Base-by-base conservation (phyloP, 1,284 basidiomycete genomes). In the Tilletia caries region DNA sequence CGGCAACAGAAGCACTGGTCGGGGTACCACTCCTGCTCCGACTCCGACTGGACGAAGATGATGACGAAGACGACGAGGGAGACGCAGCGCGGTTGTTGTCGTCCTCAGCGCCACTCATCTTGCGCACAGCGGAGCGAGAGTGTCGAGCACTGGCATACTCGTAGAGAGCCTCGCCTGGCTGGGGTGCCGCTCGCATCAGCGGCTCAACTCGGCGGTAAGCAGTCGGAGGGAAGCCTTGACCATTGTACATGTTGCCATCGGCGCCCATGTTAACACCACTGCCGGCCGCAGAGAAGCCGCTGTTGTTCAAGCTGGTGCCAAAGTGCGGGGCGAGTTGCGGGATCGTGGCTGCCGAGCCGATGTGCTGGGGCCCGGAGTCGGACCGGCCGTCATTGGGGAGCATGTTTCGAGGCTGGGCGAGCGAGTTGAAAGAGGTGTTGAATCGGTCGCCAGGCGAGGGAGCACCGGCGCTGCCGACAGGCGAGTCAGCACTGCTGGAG, bases 131-230 rank as follows among this genome's bases (percentile, higher is more conserved):
- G 48, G 46, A 65, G 23, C 48, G 48, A 43, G 64, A 33, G 48
- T 44, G 6, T 25, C 29, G 62, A 32, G n/a, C 33, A 15, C 27
- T 29, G 34, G 48, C 48, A 12, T 2, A 44, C 23, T 27, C 25
- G 20, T 29, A 27, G 15, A 27, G 54, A 25, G 29, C 54, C 2
- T 52, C 64, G 25, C 50, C 64, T 0, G 54, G 33, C 18, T 70
- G 70, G 12, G 81, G 81, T n/a, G 76, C 77, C 3, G 79, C 79
- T 20, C 81, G 74, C 18, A 75, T 80, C 18, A 82, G 75, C 0
- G 80, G 75, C 69, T 81, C 79, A 3, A 82, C 80, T 46, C 74
- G 73, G 18, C 81, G 73, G 71, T 76, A 82, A 46, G 54, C 54
- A 27, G 32, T 52, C 54, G 54, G 54, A 6, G 54, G 54, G 54